Evolutionary conservation across 306 rosid genomes (phyloP), one percentile per base, ranked within the genome.

Genomic region (Citrullus colocynthis): DNA sequence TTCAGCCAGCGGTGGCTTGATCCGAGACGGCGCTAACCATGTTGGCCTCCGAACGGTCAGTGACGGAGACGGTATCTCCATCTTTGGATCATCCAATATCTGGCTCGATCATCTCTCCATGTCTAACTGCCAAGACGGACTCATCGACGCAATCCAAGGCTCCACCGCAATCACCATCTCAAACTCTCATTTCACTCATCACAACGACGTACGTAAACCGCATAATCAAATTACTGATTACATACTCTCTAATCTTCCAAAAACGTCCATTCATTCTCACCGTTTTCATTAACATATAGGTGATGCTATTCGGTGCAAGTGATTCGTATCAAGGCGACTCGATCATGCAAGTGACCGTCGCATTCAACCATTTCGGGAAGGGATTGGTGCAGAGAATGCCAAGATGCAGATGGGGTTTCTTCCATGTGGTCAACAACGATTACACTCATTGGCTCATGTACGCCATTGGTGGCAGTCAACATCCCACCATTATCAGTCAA

Each of bases 401-500:
- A 0, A 77, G 93, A 24, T 86, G 89, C 74, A 80, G 98, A 80
- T 84, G 67, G 80, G 93, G 97, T 2, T 91, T 90, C 80, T 66
- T 89, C 80, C 97, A 91, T 51, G 93, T 91, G 3, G 84, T 93
- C 1, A 93, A 93, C 85, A 93, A 93, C 10, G 93, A 91, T 75
- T 93, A 93, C 82, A 90, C 96, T 5, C 95, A 93, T 21, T 93
- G 98, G 98, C 66, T 62, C 2, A 93, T 88, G 96, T 93, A 93
- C 28, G 98, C 98, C 79, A 89, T 93, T 18, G 97, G 98, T 13
- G 98, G 98, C 5, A 91, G 96, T 83, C 24, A 87, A 14, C 81
- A 72, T 3, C 98, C 98, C 4, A 89, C 96, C 2, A 91, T 93
- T 66, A 81, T 89, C 4, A 89, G 97, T 81, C 93, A 93, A 52